Percentiles rank a stretch among this genome's conserved stretches.
These are phyloP conservation scores for Nicotiana noctiflora DNA, from an alignment of 257 asterid species.

Conservation along the genomic window DNA sequence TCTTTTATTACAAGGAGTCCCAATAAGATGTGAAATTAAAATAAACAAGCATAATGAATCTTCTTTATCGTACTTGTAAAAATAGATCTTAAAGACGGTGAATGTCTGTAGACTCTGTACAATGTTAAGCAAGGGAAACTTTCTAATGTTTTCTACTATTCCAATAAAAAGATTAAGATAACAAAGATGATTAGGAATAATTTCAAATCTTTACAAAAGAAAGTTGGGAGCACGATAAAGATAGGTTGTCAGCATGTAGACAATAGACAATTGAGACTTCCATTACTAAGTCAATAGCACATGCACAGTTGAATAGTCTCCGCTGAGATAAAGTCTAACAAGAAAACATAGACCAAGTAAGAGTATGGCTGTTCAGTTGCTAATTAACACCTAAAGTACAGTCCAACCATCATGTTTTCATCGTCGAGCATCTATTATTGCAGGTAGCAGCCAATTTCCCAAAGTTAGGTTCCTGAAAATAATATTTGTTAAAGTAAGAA, in stretches of 20 bases:
- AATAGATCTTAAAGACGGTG: not conserved
- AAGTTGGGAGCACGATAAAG: not conserved
- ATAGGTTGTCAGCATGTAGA: slow-evolving; percentile 1
- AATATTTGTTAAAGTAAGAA: not conserved
- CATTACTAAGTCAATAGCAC: not conserved
- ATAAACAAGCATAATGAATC: not conserved
- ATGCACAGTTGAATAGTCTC: not conserved
- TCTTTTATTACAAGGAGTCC: not conserved
- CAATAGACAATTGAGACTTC: not conserved
- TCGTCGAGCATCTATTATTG: not conserved
- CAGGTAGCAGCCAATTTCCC: not conserved
- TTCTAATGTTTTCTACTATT: not conserved
- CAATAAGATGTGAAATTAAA: not conserved
- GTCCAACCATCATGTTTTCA: not conserved
- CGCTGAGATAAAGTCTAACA: not conserved
- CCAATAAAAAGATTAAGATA: not conserved
- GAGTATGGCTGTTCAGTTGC: not conserved
- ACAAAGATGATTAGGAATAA: not conserved
- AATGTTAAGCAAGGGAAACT: not conserved
- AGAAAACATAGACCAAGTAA: slow-evolving; percentile 3
- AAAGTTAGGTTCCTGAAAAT: not conserved
- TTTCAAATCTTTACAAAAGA: not conserved
- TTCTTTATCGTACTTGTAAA: not conserved
- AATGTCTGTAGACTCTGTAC: not conserved
- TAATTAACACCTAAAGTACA: not conserved